These are phyloP conservation scores for Neonectria hederae DNA, from an alignment of 2,329 filamentous ascomycete species.

Conservation along the genomic window DNA sequence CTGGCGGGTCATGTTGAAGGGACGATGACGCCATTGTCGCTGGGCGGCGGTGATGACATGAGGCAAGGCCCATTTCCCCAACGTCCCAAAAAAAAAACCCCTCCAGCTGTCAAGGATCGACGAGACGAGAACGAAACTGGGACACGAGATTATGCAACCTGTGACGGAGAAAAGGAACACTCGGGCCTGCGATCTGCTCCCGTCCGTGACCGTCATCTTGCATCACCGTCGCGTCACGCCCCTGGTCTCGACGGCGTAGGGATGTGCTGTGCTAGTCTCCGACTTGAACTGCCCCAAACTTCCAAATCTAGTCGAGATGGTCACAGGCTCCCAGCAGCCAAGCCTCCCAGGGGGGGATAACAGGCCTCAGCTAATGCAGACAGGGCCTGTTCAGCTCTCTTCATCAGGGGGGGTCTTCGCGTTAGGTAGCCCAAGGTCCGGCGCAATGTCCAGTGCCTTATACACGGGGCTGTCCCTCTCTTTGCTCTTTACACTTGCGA, in stretches of 20 bases:
- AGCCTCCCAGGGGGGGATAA: neutral
- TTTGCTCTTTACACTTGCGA: neutral
- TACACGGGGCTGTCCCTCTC: neutral
- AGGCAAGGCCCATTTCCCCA: neutral
- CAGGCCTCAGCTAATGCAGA: neutral
- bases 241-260: neutral
- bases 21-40: neutral
- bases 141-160: neutral
- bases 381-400: neutral
- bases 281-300: neutral
- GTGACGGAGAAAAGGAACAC: neutral
- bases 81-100: neutral
- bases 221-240: constrained; percentile 38
- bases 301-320: neutral
- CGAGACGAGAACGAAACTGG: neutral
- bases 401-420: neutral
- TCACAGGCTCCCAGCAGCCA: constrained; percentile 1
- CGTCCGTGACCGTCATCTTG: constrained; percentile 35
- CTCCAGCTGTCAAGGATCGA: neutral
- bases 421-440: neutral
- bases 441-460: neutral
- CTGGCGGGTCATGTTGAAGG: neutral
- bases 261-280: neutral
- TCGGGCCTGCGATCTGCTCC: neutral
- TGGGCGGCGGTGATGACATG: neutral